Percentiles rank a stretch among this genome's conserved stretches.
These are phyloP conservation scores for Plasmodium knowlesi DNA, from an alignment of 169 alveolate genomes.

Conservation along the genomic window DNA sequence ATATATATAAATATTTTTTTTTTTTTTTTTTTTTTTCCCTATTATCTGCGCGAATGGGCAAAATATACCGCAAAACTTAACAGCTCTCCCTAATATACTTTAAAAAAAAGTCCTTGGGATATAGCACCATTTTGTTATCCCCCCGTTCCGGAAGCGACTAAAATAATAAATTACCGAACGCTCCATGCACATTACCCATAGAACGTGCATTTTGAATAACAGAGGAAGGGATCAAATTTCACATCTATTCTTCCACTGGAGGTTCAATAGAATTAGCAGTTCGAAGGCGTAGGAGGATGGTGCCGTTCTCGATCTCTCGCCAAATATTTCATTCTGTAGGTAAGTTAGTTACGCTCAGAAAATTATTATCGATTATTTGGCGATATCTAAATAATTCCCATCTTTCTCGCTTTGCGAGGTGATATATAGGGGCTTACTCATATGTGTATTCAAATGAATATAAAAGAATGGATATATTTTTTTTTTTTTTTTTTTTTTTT, in stretches of 20 bases:
- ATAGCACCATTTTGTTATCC: not conserved
- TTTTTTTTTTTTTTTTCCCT: not conserved
- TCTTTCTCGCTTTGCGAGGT: not conserved
- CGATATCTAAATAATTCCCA: not conserved
- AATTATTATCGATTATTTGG: not conserved
- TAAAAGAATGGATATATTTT: not conserved
- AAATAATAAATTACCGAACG: not conserved
- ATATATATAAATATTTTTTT: too few species aligned
- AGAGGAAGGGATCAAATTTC: not conserved
- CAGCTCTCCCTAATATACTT: not conserved
- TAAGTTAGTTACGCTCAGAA: not conserved
- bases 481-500: not conserved
- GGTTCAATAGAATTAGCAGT: not conserved
- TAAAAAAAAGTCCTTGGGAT: not conserved
- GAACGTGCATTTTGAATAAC: not conserved
- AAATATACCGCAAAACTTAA: not conserved
- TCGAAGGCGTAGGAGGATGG: not conserved
- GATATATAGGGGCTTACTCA: not conserved
- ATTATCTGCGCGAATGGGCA: not conserved
- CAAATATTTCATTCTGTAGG: not conserved
- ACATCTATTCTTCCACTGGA: not conserved
- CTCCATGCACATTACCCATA: not conserved
- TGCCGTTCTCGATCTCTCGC: not conserved
- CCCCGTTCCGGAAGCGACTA: not conserved
- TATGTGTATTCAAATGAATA: not conserved